These are phyloP conservation scores for Dactylellina sp. DNA, from an alignment of 2,329 filamentous ascomycete species.

Conservation along the genomic window DNA sequence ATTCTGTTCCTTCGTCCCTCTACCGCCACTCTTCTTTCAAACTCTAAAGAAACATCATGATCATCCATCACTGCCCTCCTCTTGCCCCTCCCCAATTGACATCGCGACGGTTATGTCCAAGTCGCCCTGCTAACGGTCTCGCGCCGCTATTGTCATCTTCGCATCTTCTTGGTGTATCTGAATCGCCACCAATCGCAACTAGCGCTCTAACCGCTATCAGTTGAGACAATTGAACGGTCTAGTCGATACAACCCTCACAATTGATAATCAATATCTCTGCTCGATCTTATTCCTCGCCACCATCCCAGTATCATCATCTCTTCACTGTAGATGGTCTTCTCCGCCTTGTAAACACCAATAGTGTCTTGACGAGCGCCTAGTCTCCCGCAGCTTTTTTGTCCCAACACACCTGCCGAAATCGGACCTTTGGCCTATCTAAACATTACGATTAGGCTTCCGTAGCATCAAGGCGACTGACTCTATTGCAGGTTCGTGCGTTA, in stretches of 20 bases:
- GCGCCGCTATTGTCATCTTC: constrained; percentile 10
- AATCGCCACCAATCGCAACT: constrained; percentile 43
- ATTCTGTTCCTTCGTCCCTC: constrained; percentile 35
- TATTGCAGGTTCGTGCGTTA: constrained; percentile 14
- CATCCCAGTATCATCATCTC: constrained; percentile 28
- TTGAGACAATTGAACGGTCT: constrained; percentile 25
- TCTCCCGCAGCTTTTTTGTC: neutral
- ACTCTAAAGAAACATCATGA: constrained; percentile 55
- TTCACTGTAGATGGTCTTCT: constrained; percentile 39
- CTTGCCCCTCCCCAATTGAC: constrained; percentile 24
- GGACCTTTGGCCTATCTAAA: constrained; percentile 21
- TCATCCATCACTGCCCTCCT: constrained; percentile 40
- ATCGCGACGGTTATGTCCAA: constrained; percentile 37
- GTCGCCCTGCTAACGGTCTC: constrained; percentile 18
- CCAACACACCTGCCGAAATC: constrained; percentile 28
- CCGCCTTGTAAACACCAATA: neutral
- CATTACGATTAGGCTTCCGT: constrained; percentile 26
- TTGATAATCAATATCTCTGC: constrained; percentile 6
- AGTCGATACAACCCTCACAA: constrained; percentile 16
- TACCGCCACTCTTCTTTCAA: constrained; percentile 28
- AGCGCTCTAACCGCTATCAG: constrained; percentile 36
- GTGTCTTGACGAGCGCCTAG: constrained; percentile 2
- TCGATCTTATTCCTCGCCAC: constrained; percentile 1
- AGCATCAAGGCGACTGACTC: neutral
- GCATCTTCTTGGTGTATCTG: neutral